Percentiles rank a stretch among this genome's conserved stretches.
phyloP scores from a whole-genome alignment of 768 basidiomycete genomes.

The Mycena vulgaris region DNA sequence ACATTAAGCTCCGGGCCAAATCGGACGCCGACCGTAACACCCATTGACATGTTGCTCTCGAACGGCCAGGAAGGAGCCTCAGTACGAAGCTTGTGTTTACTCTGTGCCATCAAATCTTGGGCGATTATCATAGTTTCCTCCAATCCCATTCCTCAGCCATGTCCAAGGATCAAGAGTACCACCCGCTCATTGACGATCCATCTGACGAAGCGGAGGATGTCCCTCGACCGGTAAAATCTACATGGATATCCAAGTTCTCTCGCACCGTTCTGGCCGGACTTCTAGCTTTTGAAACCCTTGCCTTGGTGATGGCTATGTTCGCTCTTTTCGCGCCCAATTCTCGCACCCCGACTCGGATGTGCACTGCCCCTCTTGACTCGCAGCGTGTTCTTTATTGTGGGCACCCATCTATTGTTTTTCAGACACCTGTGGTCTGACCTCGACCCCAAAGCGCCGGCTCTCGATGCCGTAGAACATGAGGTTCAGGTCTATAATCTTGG shows the following conservation, averaged over 20 bases:
- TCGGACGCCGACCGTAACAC: too few species aligned
- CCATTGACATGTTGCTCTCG: too few species aligned
- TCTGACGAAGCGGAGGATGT: not conserved
- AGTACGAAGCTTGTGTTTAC: too few species aligned
- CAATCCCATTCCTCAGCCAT: not conserved
- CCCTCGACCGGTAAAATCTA: not conserved
- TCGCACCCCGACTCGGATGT: not conserved
- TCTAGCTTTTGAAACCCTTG: constrained; percentile 14
- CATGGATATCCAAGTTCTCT: constrained; percentile 6
- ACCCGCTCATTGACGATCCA: not conserved
- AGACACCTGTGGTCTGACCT: not conserved
- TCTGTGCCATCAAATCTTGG: too few species aligned
- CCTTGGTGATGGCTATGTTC: constrained; percentile 11
- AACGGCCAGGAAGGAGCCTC: too few species aligned
- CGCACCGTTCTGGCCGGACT: constrained; percentile 4
- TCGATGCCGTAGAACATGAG: too few species aligned
- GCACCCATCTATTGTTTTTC: not conserved
- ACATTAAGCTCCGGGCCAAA: too few species aligned
- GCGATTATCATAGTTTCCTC: too few species aligned
- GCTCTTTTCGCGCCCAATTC: not conserved
- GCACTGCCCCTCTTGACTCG: not conserved
- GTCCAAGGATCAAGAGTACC: constrained; percentile 22
- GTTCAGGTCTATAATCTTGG: constrained; percentile 25
- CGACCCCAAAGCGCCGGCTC: constrained; percentile 22
- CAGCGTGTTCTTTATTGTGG: constrained; percentile 27